These are phyloP conservation scores for Scutellaria baicalensis DNA, from an alignment of 257 asterid genomes.

Conservation along the genomic window DNA sequence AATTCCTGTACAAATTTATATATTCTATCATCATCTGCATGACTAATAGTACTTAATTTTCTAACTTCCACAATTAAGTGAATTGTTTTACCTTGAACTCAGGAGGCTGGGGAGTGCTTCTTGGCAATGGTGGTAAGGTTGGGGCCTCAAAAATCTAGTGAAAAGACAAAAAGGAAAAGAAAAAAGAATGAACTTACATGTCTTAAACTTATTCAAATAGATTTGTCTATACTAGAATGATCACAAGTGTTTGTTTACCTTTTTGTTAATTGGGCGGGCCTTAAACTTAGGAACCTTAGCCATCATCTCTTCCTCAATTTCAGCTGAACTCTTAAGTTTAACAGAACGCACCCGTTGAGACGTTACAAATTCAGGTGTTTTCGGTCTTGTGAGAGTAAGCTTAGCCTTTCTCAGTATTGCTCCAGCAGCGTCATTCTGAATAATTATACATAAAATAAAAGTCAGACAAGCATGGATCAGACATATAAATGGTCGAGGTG, in stretches of 20 bases:
- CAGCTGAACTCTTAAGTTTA: slow-evolving; percentile 73
- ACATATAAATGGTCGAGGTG: background rate
- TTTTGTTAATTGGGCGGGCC: slow-evolving; percentile 84
- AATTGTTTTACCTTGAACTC: slow-evolving; percentile 64
- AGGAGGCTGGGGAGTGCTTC: slow-evolving; percentile 70
- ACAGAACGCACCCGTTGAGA: slow-evolving; percentile 74
- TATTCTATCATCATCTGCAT: background rate
- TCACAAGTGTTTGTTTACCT: slow-evolving; percentile 28
- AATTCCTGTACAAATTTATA: slow-evolving; percentile 57
- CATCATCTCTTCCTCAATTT: slow-evolving; percentile 89
- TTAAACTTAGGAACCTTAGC: slow-evolving; percentile 87
- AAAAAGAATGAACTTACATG: background rate
- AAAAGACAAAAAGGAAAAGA: background rate
- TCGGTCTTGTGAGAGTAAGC: slow-evolving; percentile 84
- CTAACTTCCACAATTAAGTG: background rate
- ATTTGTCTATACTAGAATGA: background rate
- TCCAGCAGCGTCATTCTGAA: slow-evolving; percentile 33
- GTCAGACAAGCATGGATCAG: background rate
- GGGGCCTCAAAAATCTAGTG: slow-evolving; percentile 67
- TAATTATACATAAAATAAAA: background rate
- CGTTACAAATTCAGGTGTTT: slow-evolving; percentile 85
- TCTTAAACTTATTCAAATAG: background rate
- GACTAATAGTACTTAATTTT: background rate
- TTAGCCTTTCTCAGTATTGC: slow-evolving; percentile 46
- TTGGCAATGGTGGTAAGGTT: slow-evolving; percentile 49